Evolutionary conservation across 306 rosid genomes (phyloP).

Genomic region (Vigna mungo): DNA sequence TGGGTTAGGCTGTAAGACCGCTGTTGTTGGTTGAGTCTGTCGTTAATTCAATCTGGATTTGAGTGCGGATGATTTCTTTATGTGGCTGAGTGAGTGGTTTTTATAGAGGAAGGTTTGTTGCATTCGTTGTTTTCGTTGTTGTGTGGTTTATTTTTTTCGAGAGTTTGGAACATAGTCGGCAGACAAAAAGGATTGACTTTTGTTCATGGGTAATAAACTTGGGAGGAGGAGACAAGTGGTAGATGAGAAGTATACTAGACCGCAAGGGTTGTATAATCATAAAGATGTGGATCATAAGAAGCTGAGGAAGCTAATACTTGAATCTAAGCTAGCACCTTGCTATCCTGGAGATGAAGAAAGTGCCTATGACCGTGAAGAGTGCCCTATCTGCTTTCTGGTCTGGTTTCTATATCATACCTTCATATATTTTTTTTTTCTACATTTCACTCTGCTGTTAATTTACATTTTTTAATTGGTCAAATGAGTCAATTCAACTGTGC

Average conservation of each 20-base stretch:
- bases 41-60: constrained; percentile 22
- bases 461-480: constrained; percentile 19
- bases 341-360: constrained; percentile 92
- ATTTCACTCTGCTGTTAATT: neutral
- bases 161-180: constrained; percentile 41
- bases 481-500: constrained; percentile 27
- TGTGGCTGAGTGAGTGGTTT: constrained; percentile 24
- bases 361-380: constrained; percentile 78
- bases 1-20: neutral
- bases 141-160: constrained; percentile 46
- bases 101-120: constrained; percentile 44
- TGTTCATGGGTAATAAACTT: constrained; percentile 95
- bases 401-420: constrained; percentile 43
- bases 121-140: constrained; percentile 18
- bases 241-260: constrained; percentile 89
- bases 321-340: constrained; percentile 97
- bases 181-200: constrained; percentile 35
- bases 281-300: constrained; percentile 99
- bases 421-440: neutral
- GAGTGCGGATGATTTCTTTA: constrained; percentile 11
- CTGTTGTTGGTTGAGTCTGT: constrained; percentile 26
- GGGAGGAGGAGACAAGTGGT: constrained; percentile 94
- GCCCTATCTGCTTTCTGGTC: constrained; percentile 99
- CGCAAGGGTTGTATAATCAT: constrained; percentile 95
- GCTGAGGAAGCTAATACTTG: constrained; percentile 92